Evolutionary conservation across 768 basidiomycete species (phyloP), one percentile per base, ranked within the genome.

Genomic region (Amanita fuliginea): DNA sequence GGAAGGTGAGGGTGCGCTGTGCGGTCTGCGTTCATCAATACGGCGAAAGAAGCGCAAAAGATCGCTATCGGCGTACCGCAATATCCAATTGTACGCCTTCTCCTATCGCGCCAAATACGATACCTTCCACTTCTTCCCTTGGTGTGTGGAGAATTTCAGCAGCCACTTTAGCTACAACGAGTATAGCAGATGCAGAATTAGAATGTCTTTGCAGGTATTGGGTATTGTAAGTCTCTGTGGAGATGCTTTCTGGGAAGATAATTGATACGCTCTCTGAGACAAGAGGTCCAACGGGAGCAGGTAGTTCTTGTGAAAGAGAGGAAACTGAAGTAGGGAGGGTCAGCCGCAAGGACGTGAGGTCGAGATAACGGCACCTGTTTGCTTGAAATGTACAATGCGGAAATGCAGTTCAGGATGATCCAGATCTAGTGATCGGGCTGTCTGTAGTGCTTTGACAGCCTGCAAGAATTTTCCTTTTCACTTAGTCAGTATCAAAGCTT

Each of bases 381-480:
- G 68, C 22, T 75, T 72, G 61, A 90, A 72, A 58, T 91, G 75
- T 3, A 85, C 70, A 35, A 83, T 62, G 30, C 89, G 78, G 14
- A 80, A 55, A 58, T 94, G 89, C 18, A 95, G 65, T 47, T 82
- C 78, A 0, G 91, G 77, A 50, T 82, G 60, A 13, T 78, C 66
- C 0, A 75, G 53, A 46, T 80, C 71, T 9, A 90, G 54, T 3
- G 67, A 58, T 14, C 69, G 68, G 0, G 83, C 87, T 4, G 64
- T 68, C 9, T 67, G 69, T 3, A 97, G 73, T 0, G 86, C 86
- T 55, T 73, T 72, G 3, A 80, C 62, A 0, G 93, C 93, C 56
- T 90, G 87, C 32, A 94, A 66, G 52, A 81, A 79, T 62, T 90
- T 89, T 60, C 80, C 93, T 93, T 43, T 21, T 8, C 34, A 28